These are phyloP conservation scores for Choricystis sp. DNA, from an alignment of 139 green algal genomes.

Conservation along the genomic window DNA sequence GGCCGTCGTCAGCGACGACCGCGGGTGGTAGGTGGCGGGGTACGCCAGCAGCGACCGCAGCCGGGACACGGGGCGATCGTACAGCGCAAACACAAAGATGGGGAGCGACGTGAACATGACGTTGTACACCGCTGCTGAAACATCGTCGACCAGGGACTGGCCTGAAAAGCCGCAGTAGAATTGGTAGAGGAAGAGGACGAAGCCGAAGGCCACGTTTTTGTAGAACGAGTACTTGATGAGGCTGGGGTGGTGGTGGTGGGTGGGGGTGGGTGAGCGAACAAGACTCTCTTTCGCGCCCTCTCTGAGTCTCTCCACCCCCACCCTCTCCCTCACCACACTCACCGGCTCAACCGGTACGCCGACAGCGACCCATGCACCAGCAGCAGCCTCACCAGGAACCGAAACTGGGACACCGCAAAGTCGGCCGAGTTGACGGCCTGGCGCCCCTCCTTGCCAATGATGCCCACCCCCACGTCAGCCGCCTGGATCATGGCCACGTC, in stretches of 20 bases:
- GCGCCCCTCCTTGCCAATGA: constrained; percentile 85
- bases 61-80: constrained; percentile 43
- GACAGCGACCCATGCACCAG: constrained; percentile 77
- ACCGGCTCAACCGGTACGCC: constrained; percentile 70
- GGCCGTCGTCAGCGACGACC: constrained; percentile 18
- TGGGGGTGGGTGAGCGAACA: no score
- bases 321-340: no score
- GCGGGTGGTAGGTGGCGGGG: constrained; percentile 14
- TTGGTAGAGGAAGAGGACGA: constrained; percentile 64
- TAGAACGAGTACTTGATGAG: constrained; percentile 96
- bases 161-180: constrained; percentile 16
- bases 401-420: constrained; percentile 88
- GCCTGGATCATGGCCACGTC: constrained; percentile 93
- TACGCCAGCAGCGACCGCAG: constrained; percentile 25
- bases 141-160: constrained; percentile 34
- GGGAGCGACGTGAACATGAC: constrained; percentile 64
- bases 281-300: no score
- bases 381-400: constrained; percentile 82
- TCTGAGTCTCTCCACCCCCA: no score
- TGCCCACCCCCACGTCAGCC: constrained; percentile 88
- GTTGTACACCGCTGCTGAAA: constrained; percentile 36
- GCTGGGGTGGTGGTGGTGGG: no score
- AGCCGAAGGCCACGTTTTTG: constrained; percentile 90
- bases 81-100: constrained; percentile 61
- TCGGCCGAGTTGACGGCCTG: constrained; percentile 81